Evolutionary conservation across 2,329 filamentous ascomycete genomes (phyloP), one percentile per base, ranked within the genome.

Genomic region (Setomelanomma holmii): DNA sequence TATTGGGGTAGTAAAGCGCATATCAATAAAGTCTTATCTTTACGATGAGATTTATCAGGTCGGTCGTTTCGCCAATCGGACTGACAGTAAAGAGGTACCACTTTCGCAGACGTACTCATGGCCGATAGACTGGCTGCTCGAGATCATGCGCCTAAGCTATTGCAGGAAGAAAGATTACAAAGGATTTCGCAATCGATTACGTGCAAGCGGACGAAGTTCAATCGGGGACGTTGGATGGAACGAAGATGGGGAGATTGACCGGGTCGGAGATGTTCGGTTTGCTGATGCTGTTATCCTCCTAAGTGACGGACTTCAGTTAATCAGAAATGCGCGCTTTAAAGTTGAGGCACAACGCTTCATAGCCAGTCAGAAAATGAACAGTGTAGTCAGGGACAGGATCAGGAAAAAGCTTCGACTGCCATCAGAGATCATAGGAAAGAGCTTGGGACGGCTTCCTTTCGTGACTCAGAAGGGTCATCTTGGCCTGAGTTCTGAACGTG

Each of bases 381-480:
- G 6, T 12, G 12, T n/a, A 27, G 24, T 27, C 24, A 6, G 12
- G 12, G 6, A 12, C 24, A 27, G 24, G 24, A 12, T 12, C 6
- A 27, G 6, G 6, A 6, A 27, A 27, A n/a, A n/a, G n/a, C n/a
- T n/a, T 27, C 24, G 6, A 12, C 24, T 27, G 12, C 6, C 6
- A 6, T 27, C 24, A 12, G 51, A 60, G 11, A 55, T 62, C 20
- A 49, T 46, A 0, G 44, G 49, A n/a, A 59, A 47, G 19, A 57
- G 42, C 16, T 36, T 40, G n/a, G 22, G 48, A 20, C 45, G 53
- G 12, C 24, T 34, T 27, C 58, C 58, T 11, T 61, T 55, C 16
- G 21, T 61, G 5, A 61, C 60, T 10, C 3, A 27, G 19, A 58
- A 55, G 8, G 58, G 60, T 4, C 56, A 52, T 35, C 22, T 60